These are phyloP conservation scores for Pichia thaimueangensis DNA, from an alignment of 805 yeast species.

Conservation along the genomic window DNA sequence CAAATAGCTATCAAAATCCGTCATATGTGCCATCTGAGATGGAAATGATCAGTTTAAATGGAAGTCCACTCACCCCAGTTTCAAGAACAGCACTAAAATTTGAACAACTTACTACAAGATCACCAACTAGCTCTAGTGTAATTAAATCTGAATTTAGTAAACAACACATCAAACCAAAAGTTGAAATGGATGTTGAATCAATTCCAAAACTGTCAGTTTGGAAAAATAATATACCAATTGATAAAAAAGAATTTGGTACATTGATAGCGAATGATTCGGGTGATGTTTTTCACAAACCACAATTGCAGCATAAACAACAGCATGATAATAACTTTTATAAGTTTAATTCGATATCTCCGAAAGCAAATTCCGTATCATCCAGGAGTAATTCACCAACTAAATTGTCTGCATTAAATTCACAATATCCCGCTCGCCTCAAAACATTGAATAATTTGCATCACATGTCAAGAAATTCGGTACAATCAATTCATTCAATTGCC, in stretches of 20 bases:
- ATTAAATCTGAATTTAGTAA: too few relatives aligned
- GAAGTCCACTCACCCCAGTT: conserved; percentile 9
- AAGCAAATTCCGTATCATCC: too few relatives aligned
- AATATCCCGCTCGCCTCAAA: too few relatives aligned
- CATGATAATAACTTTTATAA: too few relatives aligned
- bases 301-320: too few relatives aligned
- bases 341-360: too few relatives aligned
- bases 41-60: neutral
- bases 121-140: too few relatives aligned
- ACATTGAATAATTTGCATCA: neutral
- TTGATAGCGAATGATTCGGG: too few relatives aligned
- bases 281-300: too few relatives aligned
- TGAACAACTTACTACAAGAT: conserved; percentile 2
- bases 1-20: neutral
- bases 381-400: too few relatives aligned
- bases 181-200: neutral
- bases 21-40: neutral
- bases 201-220: conserved; percentile 1
- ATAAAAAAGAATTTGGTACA: too few relatives aligned
- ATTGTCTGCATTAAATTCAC: too few relatives aligned
- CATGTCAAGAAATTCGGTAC: neutral
- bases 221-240: neutral
- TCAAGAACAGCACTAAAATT: conserved; percentile 9
- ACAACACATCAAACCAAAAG: neutral
- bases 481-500: neutral